Conservation (phyloP, 306 rosid genomes). For the Echinosophora koreensis region DNA sequence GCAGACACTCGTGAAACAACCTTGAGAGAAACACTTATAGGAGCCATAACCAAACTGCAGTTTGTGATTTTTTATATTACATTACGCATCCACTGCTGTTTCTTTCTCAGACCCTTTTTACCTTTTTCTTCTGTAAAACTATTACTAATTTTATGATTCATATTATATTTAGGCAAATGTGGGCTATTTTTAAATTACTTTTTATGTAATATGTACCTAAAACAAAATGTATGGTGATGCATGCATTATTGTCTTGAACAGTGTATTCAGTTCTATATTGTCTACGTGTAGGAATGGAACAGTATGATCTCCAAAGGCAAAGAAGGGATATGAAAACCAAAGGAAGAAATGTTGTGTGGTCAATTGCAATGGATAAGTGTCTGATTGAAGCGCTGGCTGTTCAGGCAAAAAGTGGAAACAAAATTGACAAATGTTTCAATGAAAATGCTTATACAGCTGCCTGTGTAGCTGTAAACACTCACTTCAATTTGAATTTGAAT, state of each 20-base stretch:
- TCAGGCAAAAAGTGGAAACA: conserved; percentile 82
- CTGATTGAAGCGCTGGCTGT: conserved; percentile 75
- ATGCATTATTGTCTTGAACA: conserved; percentile 22
- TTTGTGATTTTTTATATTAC: conserved; percentile 1
- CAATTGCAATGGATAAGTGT: conserved; percentile 83
- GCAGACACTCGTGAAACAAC: neutral
- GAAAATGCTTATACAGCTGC: conserved; percentile 88
- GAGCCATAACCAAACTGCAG: neutral
- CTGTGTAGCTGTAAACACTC: conserved; percentile 74
- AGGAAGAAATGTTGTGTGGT: conserved; percentile 91
- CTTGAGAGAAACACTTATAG: neutral
- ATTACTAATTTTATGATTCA: neutral
- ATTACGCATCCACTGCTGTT: conserved; percentile 15
- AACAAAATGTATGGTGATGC: neutral
- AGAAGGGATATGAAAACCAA: conserved; percentile 76
- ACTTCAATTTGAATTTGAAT: conserved; percentile 75
- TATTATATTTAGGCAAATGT: conserved; percentile 1
- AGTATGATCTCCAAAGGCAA: conserved; percentile 66
- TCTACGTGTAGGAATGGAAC: conserved; percentile 67
- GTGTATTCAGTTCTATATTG: conserved; percentile 1
- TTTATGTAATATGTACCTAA: neutral
- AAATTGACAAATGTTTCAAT: conserved; percentile 80
- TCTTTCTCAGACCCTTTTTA: neutral
- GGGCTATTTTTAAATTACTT: neutral
- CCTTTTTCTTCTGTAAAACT: neutral